A percentile compares a stretch with the other conserved stretches of the same genome.
phyloP scores from a whole-genome alignment of 495 filamentous ascomycete species.

The Pseudotulostoma volvatum region DNA sequence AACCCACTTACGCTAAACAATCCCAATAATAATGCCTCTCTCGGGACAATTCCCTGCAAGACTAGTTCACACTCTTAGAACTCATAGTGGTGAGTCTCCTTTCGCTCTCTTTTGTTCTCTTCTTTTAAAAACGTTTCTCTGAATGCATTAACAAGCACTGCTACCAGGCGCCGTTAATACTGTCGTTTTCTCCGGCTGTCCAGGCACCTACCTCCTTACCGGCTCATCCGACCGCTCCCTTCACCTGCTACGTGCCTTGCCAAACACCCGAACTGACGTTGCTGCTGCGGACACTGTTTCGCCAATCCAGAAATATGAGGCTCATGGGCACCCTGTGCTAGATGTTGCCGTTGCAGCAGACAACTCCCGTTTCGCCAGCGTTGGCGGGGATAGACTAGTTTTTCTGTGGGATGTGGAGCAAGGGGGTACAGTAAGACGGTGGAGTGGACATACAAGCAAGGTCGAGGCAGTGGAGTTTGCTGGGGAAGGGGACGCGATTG shows the following conservation, averaged over 20 bases:
- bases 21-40: constrained; percentile 22
- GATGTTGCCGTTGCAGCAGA: constrained; percentile 54
- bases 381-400: constrained; percentile 75
- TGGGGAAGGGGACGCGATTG: constrained; percentile 48
- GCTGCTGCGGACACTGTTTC: constrained; percentile 22
- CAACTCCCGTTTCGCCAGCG: constrained; percentile 67
- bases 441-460: constrained; percentile 52
- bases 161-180: constrained; percentile 24
- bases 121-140: too few species aligned
- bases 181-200: constrained; percentile 24
- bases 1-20: too few species aligned
- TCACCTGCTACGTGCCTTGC: constrained; percentile 57
- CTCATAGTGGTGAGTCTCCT: constrained; percentile 24
- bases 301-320: constrained; percentile 72
- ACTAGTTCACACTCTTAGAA: constrained; percentile 29
- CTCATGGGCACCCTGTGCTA: constrained; percentile 83
- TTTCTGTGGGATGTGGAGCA: constrained; percentile 89
- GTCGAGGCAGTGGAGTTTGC: constrained; percentile 68
- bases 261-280: constrained; percentile 21
- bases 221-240: constrained; percentile 74
- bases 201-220: constrained; percentile 48
- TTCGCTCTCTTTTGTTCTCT: too few species aligned
- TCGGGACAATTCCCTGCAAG: constrained; percentile 18
- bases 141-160: neutral
- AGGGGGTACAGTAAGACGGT: constrained; percentile 55